A percentile compares a stretch with the other conserved stretches of the same genome.
Evolutionary conservation across 2,329 filamentous ascomycete genomes (phyloP).

Genomic region (Coniochaeta pulveracea): DNA sequence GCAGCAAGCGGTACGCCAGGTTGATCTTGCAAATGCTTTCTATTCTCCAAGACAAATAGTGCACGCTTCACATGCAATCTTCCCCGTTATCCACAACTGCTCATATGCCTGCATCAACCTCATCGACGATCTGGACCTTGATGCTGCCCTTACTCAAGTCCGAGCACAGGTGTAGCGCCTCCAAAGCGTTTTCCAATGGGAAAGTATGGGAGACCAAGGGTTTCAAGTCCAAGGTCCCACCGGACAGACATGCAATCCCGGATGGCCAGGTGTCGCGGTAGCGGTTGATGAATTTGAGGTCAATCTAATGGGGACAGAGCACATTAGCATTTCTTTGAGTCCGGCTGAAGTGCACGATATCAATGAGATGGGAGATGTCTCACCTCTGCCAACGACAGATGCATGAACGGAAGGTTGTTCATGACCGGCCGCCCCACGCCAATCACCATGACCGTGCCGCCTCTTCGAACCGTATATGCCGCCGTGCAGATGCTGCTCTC

Average conservation of each 20-base stretch:
- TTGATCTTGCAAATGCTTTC: no score
- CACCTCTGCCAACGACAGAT: slow-evolving; percentile 49
- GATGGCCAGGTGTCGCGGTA: slow-evolving; percentile 61
- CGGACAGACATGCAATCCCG: slow-evolving; percentile 48
- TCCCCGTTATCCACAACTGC: neutral
- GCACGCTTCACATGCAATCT: no score
- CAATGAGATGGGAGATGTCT: slow-evolving; percentile 7
- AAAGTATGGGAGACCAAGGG: slow-evolving; percentile 52
- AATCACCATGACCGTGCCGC: slow-evolving; percentile 51
- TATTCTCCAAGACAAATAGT: no score
- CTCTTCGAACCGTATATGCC: slow-evolving; percentile 41
- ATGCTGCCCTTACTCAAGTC: slow-evolving; percentile 42
- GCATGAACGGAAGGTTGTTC: slow-evolving; percentile 59
- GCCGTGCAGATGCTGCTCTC: slow-evolving; percentile 52
- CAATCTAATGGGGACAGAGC: slow-evolving; percentile 38
- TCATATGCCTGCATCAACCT: slow-evolving; percentile 15
- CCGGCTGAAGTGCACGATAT: neutral
- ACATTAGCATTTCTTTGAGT: neutral
- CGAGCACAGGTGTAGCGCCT: slow-evolving; percentile 42
- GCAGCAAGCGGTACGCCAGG: no score
- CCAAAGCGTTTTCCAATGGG: slow-evolving; percentile 47
- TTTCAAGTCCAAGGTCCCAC: slow-evolving; percentile 49
- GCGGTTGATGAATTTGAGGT: slow-evolving; percentile 59
- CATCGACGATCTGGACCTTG: slow-evolving; percentile 49
- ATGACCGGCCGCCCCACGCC: slow-evolving; percentile 50